Evolutionary conservation across 306 rosid species (phyloP), one percentile per base, ranked within the genome.

Genomic region (Fragaria nilgerrensis): DNA sequence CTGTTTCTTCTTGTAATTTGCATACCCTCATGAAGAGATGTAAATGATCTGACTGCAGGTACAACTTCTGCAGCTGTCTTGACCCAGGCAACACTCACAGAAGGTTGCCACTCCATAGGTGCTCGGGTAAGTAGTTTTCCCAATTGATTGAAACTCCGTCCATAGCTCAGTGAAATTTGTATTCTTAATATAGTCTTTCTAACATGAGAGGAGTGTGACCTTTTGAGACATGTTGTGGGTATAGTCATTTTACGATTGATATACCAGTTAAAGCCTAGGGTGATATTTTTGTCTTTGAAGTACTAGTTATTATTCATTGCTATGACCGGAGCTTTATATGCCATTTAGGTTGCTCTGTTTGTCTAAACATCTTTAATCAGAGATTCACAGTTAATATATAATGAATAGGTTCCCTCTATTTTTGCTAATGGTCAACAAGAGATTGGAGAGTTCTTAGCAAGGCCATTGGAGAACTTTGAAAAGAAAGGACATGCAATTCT

Each of bases 401-500:
- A 53, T 78, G 11, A 14, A 59, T 76, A 94, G 97, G 98, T 94
- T 80, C 97, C 90, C 45, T 89, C 97, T 32, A 94, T 94, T 87
- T 94, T 97, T 71, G 96, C 98, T 32, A 94, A 90, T 69, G 97
- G 98, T 69, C 97, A 87, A 81, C 82, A 75, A 56, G 97, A 92
- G 56, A 90, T 94, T 74, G 98, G 97, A 36, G 97, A 90, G 82
- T 61, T 92, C 83, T 85, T 94, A 73, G 97, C 92, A 20, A 94
- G 89, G 78, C 95, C 97, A 77, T 90, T 89, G 97, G 96, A 90
- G 85, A 92, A 89, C 86, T 93, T 94, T 83, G 96, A 96, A 72
- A 90, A 89, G 91, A 91, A 90, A 81, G 98, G 98, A 79, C 17
- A 25, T 11, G 66, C 27, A 61, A 61, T 37, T 14, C 14, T 59